Percentiles rank a stretch among this genome's conserved stretches.
Evolutionary conservation across 768 basidiomycete species (phyloP).

Genomic region (Collybia sordida): DNA sequence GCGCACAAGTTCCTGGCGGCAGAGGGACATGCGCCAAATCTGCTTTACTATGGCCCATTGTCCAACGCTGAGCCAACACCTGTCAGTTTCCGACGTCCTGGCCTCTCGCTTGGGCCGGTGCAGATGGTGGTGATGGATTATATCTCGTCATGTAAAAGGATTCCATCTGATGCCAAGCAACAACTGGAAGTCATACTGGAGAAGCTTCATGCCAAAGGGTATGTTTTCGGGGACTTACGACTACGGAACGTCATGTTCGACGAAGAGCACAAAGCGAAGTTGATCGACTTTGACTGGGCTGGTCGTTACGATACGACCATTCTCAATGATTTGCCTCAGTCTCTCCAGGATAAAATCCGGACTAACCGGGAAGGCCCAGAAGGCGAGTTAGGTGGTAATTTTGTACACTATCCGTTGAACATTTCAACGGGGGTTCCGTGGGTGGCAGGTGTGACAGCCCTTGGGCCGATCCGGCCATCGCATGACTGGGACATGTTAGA

Average conservation of each 20-base stretch:
- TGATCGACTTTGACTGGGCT: conserved; percentile 41
- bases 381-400: neutral
- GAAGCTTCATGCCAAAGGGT: conserved; percentile 26
- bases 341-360: no score
- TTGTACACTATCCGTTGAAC: neutral
- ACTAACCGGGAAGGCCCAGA: no score
- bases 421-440: neutral
- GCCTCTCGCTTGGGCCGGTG: no score
- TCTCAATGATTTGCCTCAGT: neutral
- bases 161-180: conserved; percentile 8
- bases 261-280: conserved; percentile 15
- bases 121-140: no score
- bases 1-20: no score
- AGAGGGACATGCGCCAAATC: no score
- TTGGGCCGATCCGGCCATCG: neutral
- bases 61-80: no score
- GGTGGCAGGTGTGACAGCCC: neutral
- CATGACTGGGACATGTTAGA: no score
- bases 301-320: conserved; percentile 19
- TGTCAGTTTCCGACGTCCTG: no score
- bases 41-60: no score
- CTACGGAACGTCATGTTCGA: conserved; percentile 29
- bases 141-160: no score
- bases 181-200: conserved; percentile 18
- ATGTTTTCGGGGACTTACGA: conserved; percentile 38